Base-by-base conservation (phyloP, 352 stramenopile species). In the Pythium sp. region DNA sequence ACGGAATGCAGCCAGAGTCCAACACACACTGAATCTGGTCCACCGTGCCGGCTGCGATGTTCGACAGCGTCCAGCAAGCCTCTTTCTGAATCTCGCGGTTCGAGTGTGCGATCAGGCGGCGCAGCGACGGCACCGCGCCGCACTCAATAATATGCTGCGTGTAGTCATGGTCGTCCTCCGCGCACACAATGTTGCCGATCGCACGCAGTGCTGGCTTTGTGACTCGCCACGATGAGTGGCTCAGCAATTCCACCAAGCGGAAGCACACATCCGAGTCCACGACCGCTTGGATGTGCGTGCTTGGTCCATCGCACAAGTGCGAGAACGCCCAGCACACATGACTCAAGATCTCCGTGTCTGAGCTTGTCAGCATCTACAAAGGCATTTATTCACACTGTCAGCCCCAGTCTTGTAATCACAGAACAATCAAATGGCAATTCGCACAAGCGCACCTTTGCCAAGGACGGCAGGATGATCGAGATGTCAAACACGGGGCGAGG, bases 61-160 rank as follows among this genome's bases (percentile, higher is more conserved):
- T 99, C 5, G 91, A 98, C 30, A 99, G 72, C 14, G 97, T 99
- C 87, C 87, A 95, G 67, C 87, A 95, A 20, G 97, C 96, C 76
- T 99, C 97, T 73, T 99, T 99, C 80, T 99, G 96, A 69, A 99
- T 99, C 77, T 99, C 97, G 14, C 95, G 90, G 78, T 99, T 99
- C 65, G 78, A 94, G 77, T 99, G 96, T 43, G 84, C 94, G 51
- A 99, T 97, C 38, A 99, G 79, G 71, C 94, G 80, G 58, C 88
- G 84, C 64, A 99, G 77, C 46, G 90, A 97, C 26, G 94, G 95
- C 38, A 99, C 95, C 0, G 97, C 97, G 58, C 93, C 89, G 72
- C 94, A 98, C 74, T 99, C 95, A 62, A 99, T 96, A 66, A 99
- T 98, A 65, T 99, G 91, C 80, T 95, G 87, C 67, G 87, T 95